phyloP scores from a whole-genome alignment of 352 stramenopile species.

The Saprolegnia parasitica region DNA sequence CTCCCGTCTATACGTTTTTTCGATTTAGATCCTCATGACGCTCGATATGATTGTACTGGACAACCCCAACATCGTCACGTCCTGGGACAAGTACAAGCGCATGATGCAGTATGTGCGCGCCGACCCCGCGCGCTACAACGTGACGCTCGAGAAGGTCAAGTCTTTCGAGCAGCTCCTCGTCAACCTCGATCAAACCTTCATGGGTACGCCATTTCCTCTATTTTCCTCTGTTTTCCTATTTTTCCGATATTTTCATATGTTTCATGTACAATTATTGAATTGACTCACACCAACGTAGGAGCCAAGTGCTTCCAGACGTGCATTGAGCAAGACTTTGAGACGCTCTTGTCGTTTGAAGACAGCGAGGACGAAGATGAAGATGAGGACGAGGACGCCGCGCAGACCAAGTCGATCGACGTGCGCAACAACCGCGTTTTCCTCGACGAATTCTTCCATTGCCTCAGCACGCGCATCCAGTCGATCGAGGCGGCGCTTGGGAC shows the following conservation, averaged over 20 bases:
- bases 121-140: slow-evolving; percentile 73
- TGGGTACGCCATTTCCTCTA: slow-evolving; percentile 46
- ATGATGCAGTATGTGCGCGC: slow-evolving; percentile 89
- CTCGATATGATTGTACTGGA: slow-evolving; percentile 85
- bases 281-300: not conserved
- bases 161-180: slow-evolving; percentile 84
- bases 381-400: slow-evolving; percentile 58
- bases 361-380: slow-evolving; percentile 32
- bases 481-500: slow-evolving; percentile 75
- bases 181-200: slow-evolving; percentile 83
- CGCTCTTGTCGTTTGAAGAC: slow-evolving; percentile 54
- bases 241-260: no score
- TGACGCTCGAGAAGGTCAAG: slow-evolving; percentile 77
- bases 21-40: slow-evolving; percentile 59
- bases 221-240: not conserved
- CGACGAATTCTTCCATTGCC: slow-evolving; percentile 83
- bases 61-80: slow-evolving; percentile 79
- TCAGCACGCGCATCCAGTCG: slow-evolving; percentile 58
- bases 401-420: slow-evolving; percentile 72
- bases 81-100: slow-evolving; percentile 89
- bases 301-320: slow-evolving; percentile 76
- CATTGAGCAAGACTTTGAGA: slow-evolving; percentile 87
- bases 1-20: not conserved
- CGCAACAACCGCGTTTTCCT: slow-evolving; percentile 77
- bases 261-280: not conserved